These are phyloP conservation scores for Tausonia pullulans DNA, from an alignment of 1,284 basidiomycete genomes.

Conservation along the genomic window DNA sequence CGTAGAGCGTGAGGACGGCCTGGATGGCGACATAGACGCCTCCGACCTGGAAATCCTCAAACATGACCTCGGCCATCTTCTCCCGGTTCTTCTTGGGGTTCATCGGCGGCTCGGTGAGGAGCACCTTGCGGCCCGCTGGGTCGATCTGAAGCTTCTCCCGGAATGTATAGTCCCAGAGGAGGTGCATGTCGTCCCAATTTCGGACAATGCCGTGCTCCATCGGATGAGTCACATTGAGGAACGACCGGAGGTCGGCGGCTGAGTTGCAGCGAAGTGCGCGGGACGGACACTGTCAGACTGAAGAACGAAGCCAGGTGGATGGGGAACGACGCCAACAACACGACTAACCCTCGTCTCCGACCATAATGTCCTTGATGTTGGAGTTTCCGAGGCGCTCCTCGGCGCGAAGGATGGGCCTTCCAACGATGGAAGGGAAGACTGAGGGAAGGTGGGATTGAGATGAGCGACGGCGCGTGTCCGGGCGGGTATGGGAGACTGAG, in stretches of 20 bases:
- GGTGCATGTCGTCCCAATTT: slow-evolving; percentile 98
- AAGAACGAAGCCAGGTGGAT: neutral
- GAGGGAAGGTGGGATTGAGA: slow-evolving; percentile 1
- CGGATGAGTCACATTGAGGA: slow-evolving; percentile 91
- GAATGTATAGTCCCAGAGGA: slow-evolving; percentile 98
- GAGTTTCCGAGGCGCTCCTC: slow-evolving; percentile 82
- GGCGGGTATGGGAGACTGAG: neutral
- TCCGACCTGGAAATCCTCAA: slow-evolving; percentile 94
- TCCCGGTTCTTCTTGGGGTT: slow-evolving; percentile 90
- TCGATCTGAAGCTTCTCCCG: slow-evolving; percentile 80
- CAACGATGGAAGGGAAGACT: slow-evolving; percentile 96
- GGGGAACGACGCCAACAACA: no score
- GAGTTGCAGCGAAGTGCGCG: neutral
- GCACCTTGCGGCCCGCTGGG: slow-evolving; percentile 74
- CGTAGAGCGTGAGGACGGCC: slow-evolving; percentile 94
- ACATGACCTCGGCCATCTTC: slow-evolving; percentile 97
- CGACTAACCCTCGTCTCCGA: slow-evolving; percentile 60
- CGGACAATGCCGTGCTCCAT: slow-evolving; percentile 99
- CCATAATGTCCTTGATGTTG: slow-evolving; percentile 92
- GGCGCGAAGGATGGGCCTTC: slow-evolving; percentile 89
- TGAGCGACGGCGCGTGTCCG: neutral
- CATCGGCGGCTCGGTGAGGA: slow-evolving; percentile 99
- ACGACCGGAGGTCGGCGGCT: slow-evolving; percentile 85
- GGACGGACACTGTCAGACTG: neutral
- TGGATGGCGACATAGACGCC: slow-evolving; percentile 98